A percentile compares a stretch with the other conserved stretches of the same genome.
Conservation (phyloP, 192 early-diverging fungal genomes). For the Umbelopsis sp. region DNA sequence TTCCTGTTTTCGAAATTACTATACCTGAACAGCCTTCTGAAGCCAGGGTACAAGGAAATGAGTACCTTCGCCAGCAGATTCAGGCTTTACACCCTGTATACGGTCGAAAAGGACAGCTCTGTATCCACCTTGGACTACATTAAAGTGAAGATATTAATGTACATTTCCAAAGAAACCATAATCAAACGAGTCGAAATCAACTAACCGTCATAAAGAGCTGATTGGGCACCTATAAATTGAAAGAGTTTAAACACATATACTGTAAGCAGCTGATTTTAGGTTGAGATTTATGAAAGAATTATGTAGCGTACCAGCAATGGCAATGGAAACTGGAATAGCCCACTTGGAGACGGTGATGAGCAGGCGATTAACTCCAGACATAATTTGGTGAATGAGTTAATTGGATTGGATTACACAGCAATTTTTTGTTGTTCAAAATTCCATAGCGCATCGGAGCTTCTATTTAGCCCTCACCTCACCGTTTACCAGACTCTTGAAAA, state of each 20-base stretch:
- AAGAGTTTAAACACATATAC: no score
- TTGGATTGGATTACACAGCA: no score
- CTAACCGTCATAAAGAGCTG: constrained; percentile 93
- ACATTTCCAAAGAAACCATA: not conserved
- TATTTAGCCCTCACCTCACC: no score
- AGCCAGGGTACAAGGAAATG: constrained; percentile 98
- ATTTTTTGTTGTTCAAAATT: no score
- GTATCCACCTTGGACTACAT: constrained; percentile 90
- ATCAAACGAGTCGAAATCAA: not conserved
- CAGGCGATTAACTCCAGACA: constrained; percentile 16
- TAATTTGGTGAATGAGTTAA: not conserved
- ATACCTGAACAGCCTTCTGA: constrained; percentile 72
- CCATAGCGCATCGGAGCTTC: no score
- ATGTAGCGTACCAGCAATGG: constrained; percentile 51
- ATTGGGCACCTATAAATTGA: constrained; percentile 45
- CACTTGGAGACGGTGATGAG: constrained; percentile 67
- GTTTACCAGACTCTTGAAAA: no score
- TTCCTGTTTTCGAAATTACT: not conserved
- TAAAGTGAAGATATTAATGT: not conserved
- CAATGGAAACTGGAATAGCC: constrained; percentile 76
- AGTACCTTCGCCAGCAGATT: constrained; percentile 88
- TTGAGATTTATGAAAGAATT: not conserved
- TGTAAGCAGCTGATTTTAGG: not conserved
- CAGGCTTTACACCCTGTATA: constrained; percentile 83
- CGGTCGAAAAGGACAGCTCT: constrained; percentile 98